Evolutionary conservation across 257 asterid species (phyloP), one percentile per base, ranked within the genome.

Genomic region (Phtheirospermum japonicum): DNA sequence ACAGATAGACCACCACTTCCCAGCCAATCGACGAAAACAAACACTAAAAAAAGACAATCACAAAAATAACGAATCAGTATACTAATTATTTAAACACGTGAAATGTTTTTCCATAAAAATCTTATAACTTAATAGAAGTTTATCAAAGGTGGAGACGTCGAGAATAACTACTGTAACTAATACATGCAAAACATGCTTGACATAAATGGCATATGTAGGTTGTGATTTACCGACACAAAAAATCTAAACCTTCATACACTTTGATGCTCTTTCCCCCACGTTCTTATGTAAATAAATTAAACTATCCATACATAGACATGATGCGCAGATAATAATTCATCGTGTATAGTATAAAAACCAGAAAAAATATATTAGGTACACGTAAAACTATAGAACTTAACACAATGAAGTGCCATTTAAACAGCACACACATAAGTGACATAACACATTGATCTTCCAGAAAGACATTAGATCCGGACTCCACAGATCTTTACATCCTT

Each of bases 11-110:
- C 60, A 57, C 45, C 56, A 40, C 63, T 30, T 40, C 36, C 55
- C 56, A 54, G 42, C 34, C 20, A 32, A 33, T 14, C 28, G 28
- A 61, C 19, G 37, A 63, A 8, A 39, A 65, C 40, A 51, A n/a
- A 65, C 28, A 18, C 28, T 18, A 51, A 66, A 42, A 56, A 49
- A 6, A 5, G n/a, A 36, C 63, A 58, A 58, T 1, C 31, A 6
- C 57, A 18, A 7, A 26, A 57, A 28, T 32, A 43, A 11, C 57
- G 17, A 56, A 16, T 5, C 34, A 11, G 71, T 30, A 56, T 30
- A 14, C 34, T 19, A 39, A 6, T 37, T 20, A 30, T 26, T 55
- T 10, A 42, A 42, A 10, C 64, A 30, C 39, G 13, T 28, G 16
- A 36, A 31, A 5, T 49, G 19, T 3, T 14, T 46, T 46, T 6